These are phyloP conservation scores for Protostelium mycophagum DNA, from an alignment of 78 protist species.

Conservation along the genomic window DNA sequence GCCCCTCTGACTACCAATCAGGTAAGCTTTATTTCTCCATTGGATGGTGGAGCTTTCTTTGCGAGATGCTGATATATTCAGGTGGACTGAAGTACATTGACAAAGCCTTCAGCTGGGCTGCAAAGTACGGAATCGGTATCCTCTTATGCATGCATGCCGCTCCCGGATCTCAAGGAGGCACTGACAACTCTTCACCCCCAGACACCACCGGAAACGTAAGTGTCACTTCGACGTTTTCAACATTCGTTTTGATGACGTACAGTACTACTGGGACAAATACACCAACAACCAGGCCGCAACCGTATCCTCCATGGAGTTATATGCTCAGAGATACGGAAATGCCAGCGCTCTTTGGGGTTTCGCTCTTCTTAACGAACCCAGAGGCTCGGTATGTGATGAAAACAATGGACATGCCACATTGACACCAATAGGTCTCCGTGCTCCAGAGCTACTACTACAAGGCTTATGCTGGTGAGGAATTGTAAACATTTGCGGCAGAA, in stretches of 20 bases:
- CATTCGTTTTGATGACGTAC: not conserved
- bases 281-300: not conserved
- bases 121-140: not conserved
- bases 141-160: not conserved
- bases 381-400: too few relatives aligned
- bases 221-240: not conserved
- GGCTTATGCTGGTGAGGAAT: not conserved
- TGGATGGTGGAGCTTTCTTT: too few relatives aligned
- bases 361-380: not conserved
- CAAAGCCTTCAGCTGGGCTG: not conserved
- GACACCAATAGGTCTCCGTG: not conserved
- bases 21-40: not conserved
- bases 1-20: not conserved
- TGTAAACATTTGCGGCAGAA: too few relatives aligned
- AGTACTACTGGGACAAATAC: not conserved
- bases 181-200: not conserved
- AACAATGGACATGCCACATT: too few relatives aligned
- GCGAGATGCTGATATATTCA: not conserved
- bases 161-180: not conserved
- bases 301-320: not conserved
- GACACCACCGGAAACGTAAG: not conserved
- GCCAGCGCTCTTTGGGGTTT: not conserved
- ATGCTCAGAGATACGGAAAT: not conserved
- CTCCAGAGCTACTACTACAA: not conserved
- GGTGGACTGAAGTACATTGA: not conserved